phyloP scores from a whole-genome alignment of 2,329 filamentous ascomycete species.

The Aspergillus fumigatiaffinis region DNA sequence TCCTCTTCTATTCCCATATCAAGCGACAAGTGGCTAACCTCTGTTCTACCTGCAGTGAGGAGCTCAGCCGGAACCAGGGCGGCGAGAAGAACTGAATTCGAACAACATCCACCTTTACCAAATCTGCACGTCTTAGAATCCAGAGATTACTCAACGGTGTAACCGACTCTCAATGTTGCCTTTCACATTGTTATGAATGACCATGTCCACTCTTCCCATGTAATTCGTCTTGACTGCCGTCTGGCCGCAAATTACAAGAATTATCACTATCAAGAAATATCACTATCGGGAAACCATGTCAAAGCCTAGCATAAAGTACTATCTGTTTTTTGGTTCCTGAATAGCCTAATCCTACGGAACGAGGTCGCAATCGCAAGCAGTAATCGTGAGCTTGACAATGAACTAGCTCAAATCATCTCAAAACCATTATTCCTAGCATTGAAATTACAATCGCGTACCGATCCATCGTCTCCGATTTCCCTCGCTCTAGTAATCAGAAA shows the following conservation, averaged over 20 bases:
- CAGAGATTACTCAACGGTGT: neutral
- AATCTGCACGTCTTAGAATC: neutral
- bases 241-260: neutral
- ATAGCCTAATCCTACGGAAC: neutral
- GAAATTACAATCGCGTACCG: neutral
- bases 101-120: slow-evolving; percentile 3
- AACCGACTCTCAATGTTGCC: neutral
- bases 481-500: slow-evolving; percentile 1
- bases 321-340: neutral
- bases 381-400: neutral
- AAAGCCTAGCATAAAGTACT: neutral
- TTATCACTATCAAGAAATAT: neutral
- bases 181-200: neutral
- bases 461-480: neutral
- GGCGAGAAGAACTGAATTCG: slow-evolving; percentile 53
- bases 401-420: neutral
- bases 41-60: slow-evolving; percentile 54
- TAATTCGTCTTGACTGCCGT: neutral
- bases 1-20: neutral
- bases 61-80: slow-evolving; percentile 68
- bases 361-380: neutral
- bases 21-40: slow-evolving; percentile 2
- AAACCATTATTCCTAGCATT: neutral
- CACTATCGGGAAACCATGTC: neutral
- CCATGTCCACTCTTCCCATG: neutral